phyloP scores from a whole-genome alignment of 345 rosid genomes.

The Cardamine occulta region DNA sequence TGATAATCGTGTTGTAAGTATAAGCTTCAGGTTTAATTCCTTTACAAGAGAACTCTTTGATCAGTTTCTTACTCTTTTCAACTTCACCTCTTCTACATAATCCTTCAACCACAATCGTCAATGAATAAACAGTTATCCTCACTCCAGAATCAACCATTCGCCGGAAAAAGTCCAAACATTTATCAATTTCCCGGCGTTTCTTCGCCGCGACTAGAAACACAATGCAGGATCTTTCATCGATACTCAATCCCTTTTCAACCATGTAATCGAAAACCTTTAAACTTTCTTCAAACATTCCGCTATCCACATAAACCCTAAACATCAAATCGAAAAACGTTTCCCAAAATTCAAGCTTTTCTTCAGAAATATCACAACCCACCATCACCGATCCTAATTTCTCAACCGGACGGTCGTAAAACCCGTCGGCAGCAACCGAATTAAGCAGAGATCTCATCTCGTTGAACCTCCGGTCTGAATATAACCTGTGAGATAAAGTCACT shows the following conservation, averaged over 20 bases:
- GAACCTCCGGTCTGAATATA: slow-evolving; percentile 55
- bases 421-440: slow-evolving; percentile 48
- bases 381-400: slow-evolving; percentile 45
- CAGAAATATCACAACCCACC: slow-evolving; percentile 37
- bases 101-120: slow-evolving; percentile 68
- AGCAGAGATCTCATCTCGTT: slow-evolving; percentile 55
- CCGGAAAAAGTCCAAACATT: slow-evolving; percentile 56
- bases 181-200: slow-evolving; percentile 52
- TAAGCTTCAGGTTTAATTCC: slow-evolving; percentile 66
- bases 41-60: slow-evolving; percentile 49
- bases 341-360: slow-evolving; percentile 45
- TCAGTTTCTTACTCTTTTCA: slow-evolving; percentile 56
- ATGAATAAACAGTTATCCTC: slow-evolving; percentile 60
- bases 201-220: slow-evolving; percentile 69
- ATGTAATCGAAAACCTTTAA: slow-evolving; percentile 61
- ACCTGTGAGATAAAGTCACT: slow-evolving; percentile 49
- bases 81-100: slow-evolving; percentile 68
- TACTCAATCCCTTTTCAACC: slow-evolving; percentile 51
- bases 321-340: slow-evolving; percentile 61
- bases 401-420: slow-evolving; percentile 45
- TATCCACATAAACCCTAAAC: slow-evolving; percentile 73
- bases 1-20: slow-evolving; percentile 72
- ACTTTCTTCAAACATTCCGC: slow-evolving; percentile 62
- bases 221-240: slow-evolving; percentile 79
- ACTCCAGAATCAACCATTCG: slow-evolving; percentile 60